Evolutionary conservation across 768 basidiomycete species (phyloP), one percentile per base, ranked within the genome.

Genomic region (Phanerodontia chrysosporium): DNA sequence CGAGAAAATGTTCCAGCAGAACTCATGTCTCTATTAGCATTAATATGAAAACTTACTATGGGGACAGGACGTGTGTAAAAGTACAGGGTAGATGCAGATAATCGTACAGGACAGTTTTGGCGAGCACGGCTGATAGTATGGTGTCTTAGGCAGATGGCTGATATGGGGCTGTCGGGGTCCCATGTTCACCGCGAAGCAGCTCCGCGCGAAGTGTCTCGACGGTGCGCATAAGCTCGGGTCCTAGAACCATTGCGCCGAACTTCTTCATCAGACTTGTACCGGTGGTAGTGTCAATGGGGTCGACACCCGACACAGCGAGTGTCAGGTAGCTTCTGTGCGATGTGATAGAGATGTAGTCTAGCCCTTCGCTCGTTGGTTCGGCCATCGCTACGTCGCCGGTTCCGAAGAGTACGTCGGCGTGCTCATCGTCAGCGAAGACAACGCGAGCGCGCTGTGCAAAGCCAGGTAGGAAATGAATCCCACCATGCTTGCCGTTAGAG

Each of bases 381-480:
- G 35, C 51, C 1, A 10, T 6, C 30, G 55, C 39, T 8, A 58
- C 13, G 32, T 59, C 58, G 49, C 51, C 51, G 1, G 45, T 6
- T 5, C 62, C 58, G 53, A 63, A 63, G 42, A 63, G 49, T 2
- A 63, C 58, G 25, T 51, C 36, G 18, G 62, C 62, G 27, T 59
- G 54, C 22, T 57, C 48, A 45, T 63, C 62, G 55, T 58, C 49
- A 24, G 58, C 62, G 21, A 55, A 49, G 21, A 63, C 30, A 29
- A 60, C 45, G 22, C 62, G 62, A 2, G 62, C 58, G 32, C 29
- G 42, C 25, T 55, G 45, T 28, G 45, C 58, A 45, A 63, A 63
- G 1, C 30, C 58, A 8, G 46, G 53, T 8, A 63, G 58, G 58
- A 63, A 63, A n/a, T 63, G 55, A 39, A 63, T 44, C 22, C 46